phyloP scores from a whole-genome alignment of 208 protist genomes.

The Crithidia sp. region DNA sequence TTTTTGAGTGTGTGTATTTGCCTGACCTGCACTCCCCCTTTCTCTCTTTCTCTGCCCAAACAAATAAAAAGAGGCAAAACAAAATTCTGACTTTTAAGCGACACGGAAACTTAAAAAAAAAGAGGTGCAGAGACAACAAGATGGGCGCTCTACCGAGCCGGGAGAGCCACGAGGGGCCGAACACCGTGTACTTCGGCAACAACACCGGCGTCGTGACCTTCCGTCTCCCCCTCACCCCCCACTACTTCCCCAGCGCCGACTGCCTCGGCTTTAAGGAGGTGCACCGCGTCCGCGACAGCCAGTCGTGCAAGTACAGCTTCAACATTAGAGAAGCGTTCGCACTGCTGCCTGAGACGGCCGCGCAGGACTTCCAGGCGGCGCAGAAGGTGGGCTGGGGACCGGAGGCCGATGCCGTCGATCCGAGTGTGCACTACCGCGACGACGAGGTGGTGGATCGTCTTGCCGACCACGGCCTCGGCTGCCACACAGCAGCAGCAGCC shows the following conservation, averaged over 20 bases:
- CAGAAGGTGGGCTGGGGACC: slow-evolving; percentile 30
- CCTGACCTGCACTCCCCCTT: too few relatives aligned
- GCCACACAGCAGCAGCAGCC: background rate
- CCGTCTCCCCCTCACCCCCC: slow-evolving; percentile 43
- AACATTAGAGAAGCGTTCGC: slow-evolving; percentile 29
- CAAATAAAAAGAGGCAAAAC: background rate
- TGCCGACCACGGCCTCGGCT: slow-evolving; percentile 4
- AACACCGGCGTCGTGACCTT: slow-evolving; percentile 38
- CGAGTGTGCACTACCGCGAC: slow-evolving; percentile 34
- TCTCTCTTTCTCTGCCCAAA: too few relatives aligned
- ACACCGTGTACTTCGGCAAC: slow-evolving; percentile 39
- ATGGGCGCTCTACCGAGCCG: slow-evolving; percentile 64
- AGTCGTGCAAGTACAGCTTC: slow-evolving; percentile 60
- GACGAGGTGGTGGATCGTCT: slow-evolving; percentile 6
- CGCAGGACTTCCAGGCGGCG: slow-evolving; percentile 15
- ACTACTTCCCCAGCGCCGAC: slow-evolving; percentile 52
- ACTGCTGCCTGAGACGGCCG: slow-evolving; percentile 22
- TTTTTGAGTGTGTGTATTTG: too few relatives aligned
- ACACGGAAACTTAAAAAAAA: too few relatives aligned
- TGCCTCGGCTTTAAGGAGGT: slow-evolving; percentile 57
- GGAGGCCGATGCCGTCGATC: slow-evolving; percentile 31
- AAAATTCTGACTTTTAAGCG: too few relatives aligned
- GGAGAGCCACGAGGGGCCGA: slow-evolving; percentile 44
- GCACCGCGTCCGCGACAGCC: slow-evolving; percentile 38
- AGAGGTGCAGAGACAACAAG: background rate